phyloP scores from a whole-genome alignment of 2,329 filamentous ascomycete species.

The Monosporascus sp. region DNA sequence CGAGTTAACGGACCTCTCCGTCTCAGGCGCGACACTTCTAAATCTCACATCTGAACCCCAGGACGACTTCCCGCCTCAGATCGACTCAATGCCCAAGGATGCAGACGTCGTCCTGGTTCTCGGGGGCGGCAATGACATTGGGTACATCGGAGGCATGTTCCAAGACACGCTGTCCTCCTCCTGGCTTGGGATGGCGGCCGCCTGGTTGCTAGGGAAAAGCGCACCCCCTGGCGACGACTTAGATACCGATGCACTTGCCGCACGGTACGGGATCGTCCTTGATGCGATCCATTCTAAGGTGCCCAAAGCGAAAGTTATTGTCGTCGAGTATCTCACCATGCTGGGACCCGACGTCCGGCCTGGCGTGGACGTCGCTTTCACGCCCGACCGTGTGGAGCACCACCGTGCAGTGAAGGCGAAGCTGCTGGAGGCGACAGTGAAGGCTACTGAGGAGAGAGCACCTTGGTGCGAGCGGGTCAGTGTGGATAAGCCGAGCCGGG shows the following conservation, averaged over 20 bases:
- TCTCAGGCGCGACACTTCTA: not conserved
- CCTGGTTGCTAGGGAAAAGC: conserved; percentile 5
- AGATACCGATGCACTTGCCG: conserved; percentile 12
- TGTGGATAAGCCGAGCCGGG: conserved; percentile 18
- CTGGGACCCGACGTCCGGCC: conserved; percentile 23
- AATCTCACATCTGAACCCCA: not conserved
- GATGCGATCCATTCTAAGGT: conserved; percentile 29
- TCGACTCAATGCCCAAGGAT: conserved; percentile 27
- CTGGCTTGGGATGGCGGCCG: conserved; percentile 10
- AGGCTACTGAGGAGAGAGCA: conserved; percentile 17
- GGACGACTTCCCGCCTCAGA: conserved; percentile 28
- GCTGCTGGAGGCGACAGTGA: conserved; percentile 20
- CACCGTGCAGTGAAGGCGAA: conserved; percentile 17
- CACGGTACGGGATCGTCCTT: conserved; percentile 20
- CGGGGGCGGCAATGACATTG: conserved; percentile 34
- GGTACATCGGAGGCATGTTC: conserved; percentile 31
- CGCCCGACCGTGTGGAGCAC: conserved; percentile 18
- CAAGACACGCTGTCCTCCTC: conserved; percentile 20
- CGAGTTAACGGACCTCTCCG: not conserved
- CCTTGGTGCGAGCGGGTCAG: conserved; percentile 22
- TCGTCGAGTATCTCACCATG: conserved; percentile 34
- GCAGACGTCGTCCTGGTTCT: conserved; percentile 32
- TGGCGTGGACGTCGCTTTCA: conserved; percentile 21
- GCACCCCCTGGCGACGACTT: conserved; percentile 10
- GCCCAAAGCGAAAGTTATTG: conserved; percentile 36